Base-by-base conservation (phyloP, 1,139 yeast species). In the Blastobotrys apis region DNA sequence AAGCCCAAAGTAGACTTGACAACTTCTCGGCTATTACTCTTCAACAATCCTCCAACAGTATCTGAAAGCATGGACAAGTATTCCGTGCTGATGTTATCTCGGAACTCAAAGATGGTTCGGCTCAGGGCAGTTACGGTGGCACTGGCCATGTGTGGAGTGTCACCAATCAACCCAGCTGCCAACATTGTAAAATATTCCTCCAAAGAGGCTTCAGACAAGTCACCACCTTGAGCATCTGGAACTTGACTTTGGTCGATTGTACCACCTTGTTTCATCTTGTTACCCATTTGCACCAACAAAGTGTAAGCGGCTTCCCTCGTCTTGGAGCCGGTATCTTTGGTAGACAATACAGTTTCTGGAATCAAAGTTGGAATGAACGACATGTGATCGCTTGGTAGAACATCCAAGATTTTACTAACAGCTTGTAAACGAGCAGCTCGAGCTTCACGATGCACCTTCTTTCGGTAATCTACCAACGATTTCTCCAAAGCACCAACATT, bases 1-100 rank as follows among this genome's bases (percentile, higher is more conserved):
- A 92, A 92, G 2, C 98, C 98, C 57, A 92, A 80, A 5, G 96
- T 88, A 30, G 97, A 78, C 64, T 88, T 87, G 49, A 92, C 97
- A 60, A 92, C 86, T 67, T 92, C 99, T 58, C 95, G 77, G 34
- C 88, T 86, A 60, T 84, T 85, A 42, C 94, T 90, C 17, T 95
- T 86, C 63, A 94, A 74, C 65, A 90, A 90, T 54, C 88, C 71
- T 62, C 90, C 95, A 41, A 92, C 85, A 1, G 97, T 87, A n/a
- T 87, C 80, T 20, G 88, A 77, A 43, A 92, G 73, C 60, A 90
- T 97, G 53, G 77, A 64, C 43, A 88, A 69, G 71, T 41, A 78
- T 77, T 46, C 74, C 55, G 16, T 79, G 74, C 54, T 84, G 67
- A 59, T 52, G n/a, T 71, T 68, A 47, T 77, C 77, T 57, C 84